Conservation (phyloP, 805 yeast species). For the Limtongia smithiae region DNA sequence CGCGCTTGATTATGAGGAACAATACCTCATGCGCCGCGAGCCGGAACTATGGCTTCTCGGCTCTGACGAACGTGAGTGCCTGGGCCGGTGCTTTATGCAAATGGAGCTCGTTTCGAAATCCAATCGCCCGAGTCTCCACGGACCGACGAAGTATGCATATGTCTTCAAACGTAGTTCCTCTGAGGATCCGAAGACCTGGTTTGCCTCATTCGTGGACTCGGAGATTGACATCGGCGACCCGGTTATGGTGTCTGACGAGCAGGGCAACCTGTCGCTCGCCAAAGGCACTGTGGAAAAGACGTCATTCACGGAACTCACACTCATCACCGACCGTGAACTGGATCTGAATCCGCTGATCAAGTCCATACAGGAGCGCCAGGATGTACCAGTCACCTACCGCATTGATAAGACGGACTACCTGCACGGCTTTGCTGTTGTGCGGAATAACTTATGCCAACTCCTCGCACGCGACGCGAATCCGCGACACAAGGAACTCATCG, state of each 20-base stretch:
- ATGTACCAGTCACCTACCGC: slow-evolving; percentile 50
- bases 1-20: too few relatives aligned
- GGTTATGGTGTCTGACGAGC: slow-evolving; percentile 72
- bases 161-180: not conserved
- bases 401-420: slow-evolving; percentile 77
- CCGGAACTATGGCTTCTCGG: slow-evolving; percentile 72
- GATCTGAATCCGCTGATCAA: slow-evolving; percentile 1
- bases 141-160: too few relatives aligned
- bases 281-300: slow-evolving; percentile 54
- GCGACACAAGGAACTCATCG: slow-evolving; percentile 47
- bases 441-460: slow-evolving; percentile 70
- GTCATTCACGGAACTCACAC: slow-evolving; percentile 43
- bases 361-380: too few relatives aligned
- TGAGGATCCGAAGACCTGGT: slow-evolving; percentile 3
- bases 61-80: slow-evolving; percentile 56
- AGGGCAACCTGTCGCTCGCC: slow-evolving; percentile 71
- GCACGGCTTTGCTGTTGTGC: slow-evolving; percentile 68
- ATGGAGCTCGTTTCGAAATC: slow-evolving; percentile 40
- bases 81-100: slow-evolving; percentile 55
- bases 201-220: slow-evolving; percentile 37
- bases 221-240: slow-evolving; percentile 59
- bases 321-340: slow-evolving; percentile 56
- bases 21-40: too few relatives aligned
- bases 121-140: too few relatives aligned
- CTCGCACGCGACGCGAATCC: slow-evolving; percentile 51